Base-by-base conservation (phyloP, 2,329 filamentous ascomycete species). In the Lachnellula suecica region DNA sequence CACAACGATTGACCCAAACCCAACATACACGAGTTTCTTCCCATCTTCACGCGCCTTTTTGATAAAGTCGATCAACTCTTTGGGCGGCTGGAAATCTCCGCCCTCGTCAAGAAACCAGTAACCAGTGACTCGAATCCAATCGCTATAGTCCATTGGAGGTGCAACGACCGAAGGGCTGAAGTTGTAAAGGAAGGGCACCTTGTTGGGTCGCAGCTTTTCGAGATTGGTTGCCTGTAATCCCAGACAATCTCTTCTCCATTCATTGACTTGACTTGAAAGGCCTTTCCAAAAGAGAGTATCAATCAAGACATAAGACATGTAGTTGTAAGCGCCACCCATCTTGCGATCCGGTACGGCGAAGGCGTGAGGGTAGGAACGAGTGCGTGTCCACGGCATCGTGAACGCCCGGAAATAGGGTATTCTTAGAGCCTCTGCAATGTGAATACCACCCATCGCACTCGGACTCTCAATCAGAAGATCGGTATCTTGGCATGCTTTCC, bases 301-400 rank as follows among this genome's bases (percentile, higher is more conserved):
- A 66, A 99, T 97, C 79, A 97, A 88, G 56, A 96, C 85, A 63
- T 99, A 99, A 0, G 91, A 94, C 66, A 96, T 85, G 68, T 92
- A 91, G 67, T 99, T 99, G 75, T 96, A 97, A 0, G 87, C 87
- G 22, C 94, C 94, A 49, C 94, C 94, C 84, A 96, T 91, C 73
- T 96, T 97, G 70, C 89, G 85, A 57, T 95, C 89, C 1, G 91
- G 89, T 56, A 95, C 92, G 23, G 93, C 88, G 71, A 99, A 99
- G 0, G 94, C 94, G 70, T 99, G 94, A 2, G 94, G 94, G 64
- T 99, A 99, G 1, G 93, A 91, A 48, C 94, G 81, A 15, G 94
- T 99, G 44, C 92, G 85, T 0, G 94, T 96, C 94, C 94, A 99
- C 0, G 94, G 94, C 94, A 99, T 99, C 17, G 91, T 96, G 68